Evolutionary conservation across 441 rosid species (phyloP), one percentile per base, ranked within the genome.

Genomic region (Pelargonium australe): DNA sequence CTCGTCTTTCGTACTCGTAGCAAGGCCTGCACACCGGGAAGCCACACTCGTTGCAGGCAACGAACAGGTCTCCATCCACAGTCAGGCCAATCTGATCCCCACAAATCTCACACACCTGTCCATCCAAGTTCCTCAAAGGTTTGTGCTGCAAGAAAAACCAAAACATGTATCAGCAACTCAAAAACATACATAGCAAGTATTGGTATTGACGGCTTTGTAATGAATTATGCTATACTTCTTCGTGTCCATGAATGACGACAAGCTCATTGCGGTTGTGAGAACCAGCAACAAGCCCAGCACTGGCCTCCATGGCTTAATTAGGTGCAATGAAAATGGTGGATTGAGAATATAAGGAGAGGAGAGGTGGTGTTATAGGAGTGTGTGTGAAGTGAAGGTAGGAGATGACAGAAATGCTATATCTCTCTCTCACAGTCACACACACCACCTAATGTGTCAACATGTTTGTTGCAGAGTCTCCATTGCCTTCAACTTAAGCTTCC

Each of bases 201-300:
- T 11, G 14, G 3, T 3, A 14, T n/a, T 51, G 58, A n/a, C 37
- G 37, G 37, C 5, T 31, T 31, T 31, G 37, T 31, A 2, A 31
- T 31, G 37, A 31, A n/a, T 53, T 13, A 51, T 51, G 58, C 4
- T 28, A 0, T 77, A 89, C 97, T 97, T 95, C 97, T 78, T 95
- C 98, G 64, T 95, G 99, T 76, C 90, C 90, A 23, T 92, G 98
- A 71, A 95, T 95, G 78, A 92, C 99, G 5, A 95, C 97, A 34
- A 95, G 97, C 80, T 95, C 99, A 7, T 95, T 95, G 73, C 99
- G 95, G 79, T 91, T 95, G 84, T 91, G 99, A 25, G 99, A 95
- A 63, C 99, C 99, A 17, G 97, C 99, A 0, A 95, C 97, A 9
- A 95, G 96, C 64, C 97, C 99, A 58, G 97, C 99, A 34, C 91